Evolutionary conservation across 192 early-diverging fungal species (phyloP).

Genomic region (Backusella luteola): DNA sequence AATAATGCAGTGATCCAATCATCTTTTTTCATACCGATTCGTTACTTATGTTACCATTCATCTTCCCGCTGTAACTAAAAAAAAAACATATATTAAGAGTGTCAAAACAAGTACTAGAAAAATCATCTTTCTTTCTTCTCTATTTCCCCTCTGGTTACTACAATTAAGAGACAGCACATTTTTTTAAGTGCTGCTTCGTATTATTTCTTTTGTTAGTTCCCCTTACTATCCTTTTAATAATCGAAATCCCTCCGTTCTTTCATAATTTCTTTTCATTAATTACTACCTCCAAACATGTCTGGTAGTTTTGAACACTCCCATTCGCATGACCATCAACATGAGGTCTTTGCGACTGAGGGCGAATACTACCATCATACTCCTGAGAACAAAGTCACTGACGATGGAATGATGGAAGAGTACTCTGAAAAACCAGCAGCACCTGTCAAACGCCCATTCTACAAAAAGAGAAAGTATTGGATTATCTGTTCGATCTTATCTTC

Average conservation of each 20-base stretch:
- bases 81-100: background rate
- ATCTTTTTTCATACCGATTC: background rate
- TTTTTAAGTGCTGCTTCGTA: background rate
- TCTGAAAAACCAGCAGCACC: slow-evolving; percentile 41
- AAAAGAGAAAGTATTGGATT: slow-evolving; percentile 52
- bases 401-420: slow-evolving; percentile 38
- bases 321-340: background rate
- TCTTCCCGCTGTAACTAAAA: background rate
- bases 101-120: background rate
- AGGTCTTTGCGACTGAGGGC: background rate
- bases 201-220: background rate
- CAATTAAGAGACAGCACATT: background rate
- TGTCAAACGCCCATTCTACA: slow-evolving; percentile 41
- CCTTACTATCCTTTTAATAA: slow-evolving; percentile 8
- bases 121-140: background rate
- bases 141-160: background rate
- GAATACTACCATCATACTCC: slow-evolving; percentile 11
- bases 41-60: slow-evolving; percentile 6
- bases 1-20: background rate
- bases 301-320: slow-evolving; percentile 7
- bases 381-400: background rate
- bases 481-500: slow-evolving; percentile 49
- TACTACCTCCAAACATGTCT: background rate
- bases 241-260: slow-evolving; percentile 6
- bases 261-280: background rate